These are phyloP conservation scores for Musa troglodytarum DNA, from an alignment of 176 grass and related monocot species.

Conservation along the genomic window DNA sequence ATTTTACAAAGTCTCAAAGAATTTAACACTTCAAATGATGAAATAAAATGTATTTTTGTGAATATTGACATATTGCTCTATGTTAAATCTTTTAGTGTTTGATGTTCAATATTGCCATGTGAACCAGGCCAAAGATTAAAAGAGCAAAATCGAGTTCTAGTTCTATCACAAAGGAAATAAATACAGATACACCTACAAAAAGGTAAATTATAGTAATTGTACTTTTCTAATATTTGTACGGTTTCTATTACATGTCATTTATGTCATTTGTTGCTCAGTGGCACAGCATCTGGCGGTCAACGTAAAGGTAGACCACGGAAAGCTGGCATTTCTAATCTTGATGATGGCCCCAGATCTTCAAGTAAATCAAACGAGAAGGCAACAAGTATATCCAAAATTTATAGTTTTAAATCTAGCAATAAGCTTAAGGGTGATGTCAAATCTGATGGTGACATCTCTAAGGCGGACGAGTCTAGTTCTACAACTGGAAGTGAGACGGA, in stretches of 20 bases:
- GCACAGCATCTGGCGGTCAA: neutral
- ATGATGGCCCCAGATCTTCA: neutral
- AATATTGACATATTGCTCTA: neutral
- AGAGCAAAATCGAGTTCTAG: constrained; percentile 16
- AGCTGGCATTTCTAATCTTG: neutral
- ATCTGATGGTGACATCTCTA: constrained; percentile 20
- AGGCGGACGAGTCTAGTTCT: neutral
- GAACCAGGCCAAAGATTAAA: constrained; percentile 25
- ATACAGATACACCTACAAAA: constrained; percentile 19
- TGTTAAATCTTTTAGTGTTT: neutral
- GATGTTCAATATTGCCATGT: constrained; percentile 16
- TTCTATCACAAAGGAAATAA: constrained; percentile 14
- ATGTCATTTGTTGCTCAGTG: neutral
- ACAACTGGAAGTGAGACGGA: constrained; percentile 1
- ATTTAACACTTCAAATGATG: neutral
- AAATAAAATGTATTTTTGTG: neutral
- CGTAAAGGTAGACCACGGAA: neutral
- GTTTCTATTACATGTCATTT: neutral
- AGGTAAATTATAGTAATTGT: constrained; percentile 18
- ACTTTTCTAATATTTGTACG: neutral
- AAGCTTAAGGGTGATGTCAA: neutral
- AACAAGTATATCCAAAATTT: neutral
- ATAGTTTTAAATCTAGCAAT: neutral
- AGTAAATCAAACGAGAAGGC: neutral
- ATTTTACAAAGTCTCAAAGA: neutral